These are phyloP conservation scores for Mycena capillaripes DNA, from an alignment of 768 basidiomycete genomes.

Conservation along the genomic window DNA sequence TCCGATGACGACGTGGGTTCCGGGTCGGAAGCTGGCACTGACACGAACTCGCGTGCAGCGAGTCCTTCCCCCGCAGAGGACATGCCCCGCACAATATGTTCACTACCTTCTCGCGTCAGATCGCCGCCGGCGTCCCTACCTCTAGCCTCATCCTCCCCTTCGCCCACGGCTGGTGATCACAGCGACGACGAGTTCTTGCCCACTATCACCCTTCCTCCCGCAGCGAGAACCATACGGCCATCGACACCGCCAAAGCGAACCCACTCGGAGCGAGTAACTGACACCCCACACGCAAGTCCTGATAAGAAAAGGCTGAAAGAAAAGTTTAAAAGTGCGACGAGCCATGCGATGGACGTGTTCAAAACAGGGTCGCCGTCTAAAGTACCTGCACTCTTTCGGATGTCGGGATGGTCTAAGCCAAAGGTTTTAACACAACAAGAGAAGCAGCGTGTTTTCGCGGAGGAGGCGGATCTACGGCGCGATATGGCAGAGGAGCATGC, in stretches of 20 bases:
- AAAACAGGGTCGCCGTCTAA: slow-evolving; percentile 18
- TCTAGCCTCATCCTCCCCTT: not conserved
- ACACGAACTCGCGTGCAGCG: too few species aligned
- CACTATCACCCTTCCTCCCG: not conserved
- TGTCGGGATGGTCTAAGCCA: slow-evolving; percentile 22
- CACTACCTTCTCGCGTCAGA: not conserved
- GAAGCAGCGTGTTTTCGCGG: slow-evolving; percentile 4
- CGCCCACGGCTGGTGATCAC: not conserved
- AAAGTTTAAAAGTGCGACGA: slow-evolving; percentile 17
- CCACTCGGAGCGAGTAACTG: not conserved
- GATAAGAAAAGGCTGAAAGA: slow-evolving; percentile 12
- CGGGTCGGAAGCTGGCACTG: too few species aligned
- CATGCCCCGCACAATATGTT: not conserved
- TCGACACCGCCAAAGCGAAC: slow-evolving; percentile 20
- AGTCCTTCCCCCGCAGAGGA: too few species aligned
- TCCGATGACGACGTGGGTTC: not conserved
- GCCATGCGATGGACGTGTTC: not conserved
- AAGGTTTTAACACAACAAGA: slow-evolving; percentile 18
- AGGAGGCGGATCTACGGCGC: slow-evolving; percentile 12
- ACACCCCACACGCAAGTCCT: too few species aligned
- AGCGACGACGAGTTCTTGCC: slow-evolving; percentile 1
- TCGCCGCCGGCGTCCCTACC: not conserved
- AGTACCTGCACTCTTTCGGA: too few species aligned
- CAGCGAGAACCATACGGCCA: too few species aligned
- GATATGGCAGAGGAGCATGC: not conserved